phyloP scores from a whole-genome alignment of 148 eudicot genomes.

The Nepenthes gracilis region DNA sequence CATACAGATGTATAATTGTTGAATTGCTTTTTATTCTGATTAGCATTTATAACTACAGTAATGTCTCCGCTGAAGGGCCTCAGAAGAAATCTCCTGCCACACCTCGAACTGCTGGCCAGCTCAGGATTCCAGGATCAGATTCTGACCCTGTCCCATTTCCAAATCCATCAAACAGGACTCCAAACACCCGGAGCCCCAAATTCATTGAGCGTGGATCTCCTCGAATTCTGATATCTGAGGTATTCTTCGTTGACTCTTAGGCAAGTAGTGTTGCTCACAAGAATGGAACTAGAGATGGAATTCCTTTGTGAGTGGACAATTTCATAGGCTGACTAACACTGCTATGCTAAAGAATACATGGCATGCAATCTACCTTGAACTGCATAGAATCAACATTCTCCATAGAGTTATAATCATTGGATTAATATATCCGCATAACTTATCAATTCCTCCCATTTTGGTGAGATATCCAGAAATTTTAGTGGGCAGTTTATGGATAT shows the following conservation, averaged over 20 bases:
- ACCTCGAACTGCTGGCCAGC: conserved; percentile 38
- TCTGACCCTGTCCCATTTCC: conserved; percentile 42
- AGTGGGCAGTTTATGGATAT: not conserved
- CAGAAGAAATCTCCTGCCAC: conserved; percentile 44
- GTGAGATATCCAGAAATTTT: not conserved
- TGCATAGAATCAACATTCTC: too few relatives aligned
- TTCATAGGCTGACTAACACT: too few relatives aligned
- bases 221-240: conserved; percentile 54
- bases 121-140: conserved; percentile 41
- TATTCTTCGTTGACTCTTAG: conserved; percentile 7
- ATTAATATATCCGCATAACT: too few relatives aligned
- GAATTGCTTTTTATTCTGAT: conserved; percentile 1
- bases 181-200: conserved; percentile 64
- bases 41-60: conserved; percentile 20
- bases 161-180: conserved; percentile 37
- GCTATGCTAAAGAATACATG: too few relatives aligned
- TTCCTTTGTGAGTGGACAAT: not conserved
- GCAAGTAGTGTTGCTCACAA: not conserved
- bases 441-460: not conserved
- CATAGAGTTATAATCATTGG: too few relatives aligned
- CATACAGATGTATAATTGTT: not conserved
- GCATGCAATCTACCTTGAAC: not conserved
- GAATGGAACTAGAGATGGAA: not conserved
- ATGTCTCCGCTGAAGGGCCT: conserved; percentile 41
- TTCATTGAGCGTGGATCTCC: conserved; percentile 57